These are phyloP conservation scores for Vigna radiata DNA, from an alignment of 306 rosid genomes.

Conservation along the genomic window DNA sequence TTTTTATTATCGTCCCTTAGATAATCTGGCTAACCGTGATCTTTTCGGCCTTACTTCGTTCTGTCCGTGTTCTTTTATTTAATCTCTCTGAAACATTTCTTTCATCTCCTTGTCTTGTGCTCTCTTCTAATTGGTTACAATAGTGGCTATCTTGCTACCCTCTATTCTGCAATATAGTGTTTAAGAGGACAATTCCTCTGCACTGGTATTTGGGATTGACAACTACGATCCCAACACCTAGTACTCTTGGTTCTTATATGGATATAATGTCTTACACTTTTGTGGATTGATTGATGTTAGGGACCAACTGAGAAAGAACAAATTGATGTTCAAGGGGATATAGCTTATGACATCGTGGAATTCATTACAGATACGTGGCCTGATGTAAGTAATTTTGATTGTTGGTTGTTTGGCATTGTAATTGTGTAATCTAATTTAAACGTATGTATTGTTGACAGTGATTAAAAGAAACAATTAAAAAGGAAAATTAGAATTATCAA, in stretches of 20 bases:
- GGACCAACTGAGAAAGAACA: slow-evolving; percentile 99
- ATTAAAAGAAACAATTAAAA: background rate
- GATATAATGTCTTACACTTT: slow-evolving; percentile 40
- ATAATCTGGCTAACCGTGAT: background rate
- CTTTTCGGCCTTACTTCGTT: background rate
- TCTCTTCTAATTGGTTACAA: background rate
- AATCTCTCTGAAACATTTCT: background rate
- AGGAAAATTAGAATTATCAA: background rate
- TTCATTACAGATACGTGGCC: slow-evolving; percentile 95
- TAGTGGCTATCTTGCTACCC: no score
- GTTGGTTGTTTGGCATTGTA: slow-evolving; percentile 11
- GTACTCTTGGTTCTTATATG: slow-evolving; percentile 21
- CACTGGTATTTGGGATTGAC: background rate
- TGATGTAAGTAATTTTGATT: slow-evolving; percentile 66
- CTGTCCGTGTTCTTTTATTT: background rate
- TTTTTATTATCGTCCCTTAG: background rate
- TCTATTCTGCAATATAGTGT: background rate
- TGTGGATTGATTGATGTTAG: slow-evolving; percentile 59
- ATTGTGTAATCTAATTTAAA: slow-evolving; percentile 10
- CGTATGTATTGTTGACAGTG: background rate
- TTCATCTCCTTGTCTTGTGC: background rate
- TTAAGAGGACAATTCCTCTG: no score
- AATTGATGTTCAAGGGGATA: slow-evolving; percentile 99
- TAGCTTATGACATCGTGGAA: slow-evolving; percentile 89
- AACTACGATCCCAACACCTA: background rate